Evolutionary conservation across 2,329 filamentous ascomycete genomes (phyloP).

Genomic region (Fonsecaea erecta): DNA sequence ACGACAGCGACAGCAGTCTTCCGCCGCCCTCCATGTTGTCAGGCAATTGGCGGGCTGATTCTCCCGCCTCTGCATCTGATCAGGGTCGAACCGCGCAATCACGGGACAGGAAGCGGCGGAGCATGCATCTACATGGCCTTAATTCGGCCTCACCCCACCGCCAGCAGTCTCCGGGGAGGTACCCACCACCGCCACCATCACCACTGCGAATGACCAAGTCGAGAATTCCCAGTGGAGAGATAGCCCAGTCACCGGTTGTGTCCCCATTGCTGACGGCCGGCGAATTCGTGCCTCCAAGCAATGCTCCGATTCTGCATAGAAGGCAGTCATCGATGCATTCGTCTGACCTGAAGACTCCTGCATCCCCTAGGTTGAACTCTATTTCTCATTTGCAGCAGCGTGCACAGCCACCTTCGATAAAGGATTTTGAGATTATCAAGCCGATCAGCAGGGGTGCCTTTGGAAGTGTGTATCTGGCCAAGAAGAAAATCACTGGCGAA

Average conservation of each 20-base stretch:
- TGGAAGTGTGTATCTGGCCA: slow-evolving; percentile 94
- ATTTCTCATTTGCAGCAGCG: slow-evolving; percentile 81
- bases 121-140: slow-evolving; percentile 78
- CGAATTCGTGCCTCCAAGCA: slow-evolving; percentile 61
- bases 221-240: slow-evolving; percentile 63
- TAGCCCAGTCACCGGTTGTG: slow-evolving; percentile 72
- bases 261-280: slow-evolving; percentile 84
- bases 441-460: slow-evolving; percentile 99
- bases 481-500: slow-evolving; percentile 97
- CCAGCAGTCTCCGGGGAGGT: slow-evolving; percentile 84
- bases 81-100: slow-evolving; percentile 77
- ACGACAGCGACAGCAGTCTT: slow-evolving; percentile 85
- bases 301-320: slow-evolving; percentile 65
- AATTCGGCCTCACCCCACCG: slow-evolving; percentile 71
- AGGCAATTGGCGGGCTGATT: slow-evolving; percentile 76
- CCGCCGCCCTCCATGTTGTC: slow-evolving; percentile 78
- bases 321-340: slow-evolving; percentile 90
- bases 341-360: slow-evolving; percentile 71
- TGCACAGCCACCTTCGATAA: slow-evolving; percentile 92
- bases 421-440: slow-evolving; percentile 99
- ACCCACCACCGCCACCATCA: slow-evolving; percentile 76
- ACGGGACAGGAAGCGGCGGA: slow-evolving; percentile 82
- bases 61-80: slow-evolving; percentile 75
- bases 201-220: slow-evolving; percentile 86
- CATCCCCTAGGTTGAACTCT: slow-evolving; percentile 77